These are phyloP conservation scores for Saccharomyces hybrid DNA, from an alignment of 1,139 yeast genomes.

Conservation along the genomic window DNA sequence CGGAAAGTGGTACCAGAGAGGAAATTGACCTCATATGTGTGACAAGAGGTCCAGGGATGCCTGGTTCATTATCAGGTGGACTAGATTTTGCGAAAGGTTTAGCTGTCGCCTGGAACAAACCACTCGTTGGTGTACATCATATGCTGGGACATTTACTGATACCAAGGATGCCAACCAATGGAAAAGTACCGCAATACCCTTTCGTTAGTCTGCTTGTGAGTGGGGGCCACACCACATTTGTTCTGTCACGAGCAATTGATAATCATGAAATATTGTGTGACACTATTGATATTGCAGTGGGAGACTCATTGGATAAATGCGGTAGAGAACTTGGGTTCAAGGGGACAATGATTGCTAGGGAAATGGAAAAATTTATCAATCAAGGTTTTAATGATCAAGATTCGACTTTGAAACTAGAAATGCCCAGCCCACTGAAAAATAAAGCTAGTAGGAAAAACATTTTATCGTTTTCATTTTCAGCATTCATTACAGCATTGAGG, in stretches of 20 bases:
- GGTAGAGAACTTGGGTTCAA: slow-evolving; percentile 73
- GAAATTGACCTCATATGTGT: slow-evolving; percentile 78
- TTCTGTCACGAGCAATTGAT: slow-evolving; percentile 49
- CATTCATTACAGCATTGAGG: slow-evolving; percentile 56
- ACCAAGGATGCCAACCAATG: slow-evolving; percentile 47
- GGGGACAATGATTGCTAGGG: slow-evolving; percentile 84
- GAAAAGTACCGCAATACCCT: slow-evolving; percentile 46
- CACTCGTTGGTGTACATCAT: slow-evolving; percentile 87
- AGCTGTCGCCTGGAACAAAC: slow-evolving; percentile 66
- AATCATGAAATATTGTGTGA: slow-evolving; percentile 69
- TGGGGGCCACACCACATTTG: slow-evolving; percentile 95
- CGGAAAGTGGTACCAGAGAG: slow-evolving; percentile 31
- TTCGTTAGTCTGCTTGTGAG: slow-evolving; percentile 73
- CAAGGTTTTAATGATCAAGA: slow-evolving; percentile 26
- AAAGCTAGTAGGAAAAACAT: slow-evolving; percentile 39
- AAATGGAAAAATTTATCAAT: slow-evolving; percentile 54
- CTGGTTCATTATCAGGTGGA: slow-evolving; percentile 78
- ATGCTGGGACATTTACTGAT: slow-evolving; percentile 88
- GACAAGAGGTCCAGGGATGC: slow-evolving; percentile 97
- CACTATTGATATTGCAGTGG: slow-evolving; percentile 84
- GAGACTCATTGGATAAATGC: slow-evolving; percentile 90
- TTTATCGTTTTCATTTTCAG: slow-evolving; percentile 67
- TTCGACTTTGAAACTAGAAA: slow-evolving; percentile 15
- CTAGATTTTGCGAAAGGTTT: slow-evolving; percentile 81
- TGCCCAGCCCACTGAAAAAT: slow-evolving; percentile 47